Conservation (phyloP, 495 filamentous ascomycete genomes). For the Poronia punctata region DNA sequence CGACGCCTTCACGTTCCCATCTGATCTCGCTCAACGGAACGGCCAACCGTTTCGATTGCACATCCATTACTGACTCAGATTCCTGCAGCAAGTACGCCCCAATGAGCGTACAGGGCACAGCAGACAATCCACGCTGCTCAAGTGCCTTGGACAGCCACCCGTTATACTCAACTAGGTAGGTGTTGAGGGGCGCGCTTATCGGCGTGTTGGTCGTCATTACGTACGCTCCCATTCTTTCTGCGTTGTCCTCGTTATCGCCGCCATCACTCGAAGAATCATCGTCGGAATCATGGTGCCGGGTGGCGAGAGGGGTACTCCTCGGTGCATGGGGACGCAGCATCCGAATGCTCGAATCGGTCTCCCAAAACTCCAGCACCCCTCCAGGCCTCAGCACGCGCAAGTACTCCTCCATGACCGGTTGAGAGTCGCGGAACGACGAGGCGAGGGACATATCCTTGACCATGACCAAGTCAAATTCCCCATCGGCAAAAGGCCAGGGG, state of each 20-base stretch:
- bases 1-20: conserved; percentile 76
- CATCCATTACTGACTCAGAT: conserved; percentile 59
- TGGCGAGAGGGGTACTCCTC: too few species aligned
- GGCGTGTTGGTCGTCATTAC: conserved; percentile 76
- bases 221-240: conserved; percentile 67
- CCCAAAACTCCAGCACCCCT: conserved; percentile 81
- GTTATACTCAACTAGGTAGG: conserved; percentile 79
- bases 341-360: conserved; percentile 70
- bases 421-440: conserved; percentile 54
- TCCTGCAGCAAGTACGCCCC: conserved; percentile 75
- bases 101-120: conserved; percentile 74
- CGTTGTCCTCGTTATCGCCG: conserved; percentile 54
- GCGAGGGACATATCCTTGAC: conserved; percentile 78
- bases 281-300: conserved; percentile 30
- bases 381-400: conserved; percentile 70
- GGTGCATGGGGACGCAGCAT: conserved; percentile 71
- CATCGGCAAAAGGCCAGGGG: conserved; percentile 73
- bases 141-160: conserved; percentile 71
- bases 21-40: conserved; percentile 80
- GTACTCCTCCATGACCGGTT: conserved; percentile 63
- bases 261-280: conserved; percentile 35
- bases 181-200: conserved; percentile 69
- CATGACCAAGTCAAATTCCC: conserved; percentile 84
- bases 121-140: conserved; percentile 59
- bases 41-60: conserved; percentile 70